A percentile compares a stretch with the other conserved stretches of the same genome.
phyloP scores from a whole-genome alignment of 2,329 filamentous ascomycete genomes.

The Zymoseptoria pseudotritici region DNA sequence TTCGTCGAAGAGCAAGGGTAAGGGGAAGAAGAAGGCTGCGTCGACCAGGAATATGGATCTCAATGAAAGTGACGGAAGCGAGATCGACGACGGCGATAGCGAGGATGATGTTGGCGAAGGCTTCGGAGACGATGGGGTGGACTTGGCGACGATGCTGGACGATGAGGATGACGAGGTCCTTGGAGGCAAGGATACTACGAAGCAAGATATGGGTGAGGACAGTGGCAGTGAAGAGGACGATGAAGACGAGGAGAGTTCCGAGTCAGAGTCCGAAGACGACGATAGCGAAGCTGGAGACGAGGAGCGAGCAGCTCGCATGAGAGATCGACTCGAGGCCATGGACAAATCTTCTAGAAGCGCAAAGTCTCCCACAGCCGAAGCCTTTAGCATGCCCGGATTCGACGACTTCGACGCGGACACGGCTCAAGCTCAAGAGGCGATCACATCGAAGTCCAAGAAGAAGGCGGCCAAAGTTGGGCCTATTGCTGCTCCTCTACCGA shows the following conservation, averaged over 20 bases:
- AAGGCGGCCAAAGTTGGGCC: constrained; percentile 22
- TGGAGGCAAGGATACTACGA: constrained; percentile 28
- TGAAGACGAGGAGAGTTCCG: constrained; percentile 45
- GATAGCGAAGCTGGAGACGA: constrained; percentile 41
- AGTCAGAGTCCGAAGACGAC: constrained; percentile 41
- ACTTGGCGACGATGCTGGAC: constrained; percentile 56
- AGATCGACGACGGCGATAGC: constrained; percentile 37
- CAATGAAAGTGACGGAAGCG: constrained; percentile 40
- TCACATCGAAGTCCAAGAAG: constrained; percentile 51
- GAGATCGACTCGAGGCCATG: constrained; percentile 42
- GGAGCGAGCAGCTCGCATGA: constrained; percentile 59
- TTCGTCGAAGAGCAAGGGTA: constrained; percentile 46
- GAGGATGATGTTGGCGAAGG: constrained; percentile 45
- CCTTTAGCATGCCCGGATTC: constrained; percentile 40
- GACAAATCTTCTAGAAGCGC: constrained; percentile 23
- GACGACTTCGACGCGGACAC: constrained; percentile 60
- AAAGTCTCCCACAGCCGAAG: constrained; percentile 15
- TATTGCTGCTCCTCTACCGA: constrained; percentile 73
- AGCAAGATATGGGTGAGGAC: constrained; percentile 25
- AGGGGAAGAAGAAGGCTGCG: constrained; percentile 34
- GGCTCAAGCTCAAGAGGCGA: constrained; percentile 60
- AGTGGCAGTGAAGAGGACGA: constrained; percentile 33
- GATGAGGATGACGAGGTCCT: constrained; percentile 43
- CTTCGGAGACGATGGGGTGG: constrained; percentile 55
- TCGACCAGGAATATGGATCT: constrained; percentile 42